Evolutionary conservation across 2,329 filamentous ascomycete genomes (phyloP), one percentile per base, ranked within the genome.

Genomic region (Alternaria longipes): DNA sequence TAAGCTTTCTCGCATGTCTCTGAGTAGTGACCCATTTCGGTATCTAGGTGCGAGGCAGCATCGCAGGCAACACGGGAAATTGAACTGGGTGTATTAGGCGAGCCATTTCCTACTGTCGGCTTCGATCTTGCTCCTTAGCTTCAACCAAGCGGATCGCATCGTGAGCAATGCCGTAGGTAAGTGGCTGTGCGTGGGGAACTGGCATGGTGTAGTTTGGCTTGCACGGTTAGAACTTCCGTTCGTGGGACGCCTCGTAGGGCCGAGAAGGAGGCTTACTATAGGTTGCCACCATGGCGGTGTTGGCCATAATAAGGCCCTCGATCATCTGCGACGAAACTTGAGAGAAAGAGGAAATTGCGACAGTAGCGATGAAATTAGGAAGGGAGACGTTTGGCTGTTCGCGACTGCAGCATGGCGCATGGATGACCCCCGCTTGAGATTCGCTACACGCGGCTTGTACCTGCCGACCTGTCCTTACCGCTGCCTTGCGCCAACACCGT

Each of bases 1-100:
- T 46, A 62, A 67, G 54, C 66, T 60, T 60, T 50, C 26, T 56
- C 51, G 58, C 58, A 42, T 24, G 59, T 62, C 51, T 34, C 42
- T 51, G 18, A 51, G 28, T 32, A 57, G 53, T 63, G 47, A 22
- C 63, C 63, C 18, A 30, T 60, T 62, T 30, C 34, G 50, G 65
- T 53, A 50, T 41, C 34, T 59, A 67, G 32, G 18, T 47, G 63
- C 63, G 65, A 69, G 62, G 32, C 57, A 50, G 38, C 30, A 34
- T 14, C 22, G 42, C 49, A 30, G 55, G 53, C 55, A 16, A 45
- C 24, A 49, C 20, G 41, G 44, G 26, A 53, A 46, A 28, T 32
- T 38, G 28, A 32, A 53, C 46, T 9, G 55, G 56, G 56, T 56
- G 28, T 26, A 49, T 51, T 28, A 63, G 59, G 62, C 64, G 56